These are phyloP conservation scores for Neurospora africana DNA, from an alignment of 495 filamentous ascomycete genomes.

Conservation along the genomic window DNA sequence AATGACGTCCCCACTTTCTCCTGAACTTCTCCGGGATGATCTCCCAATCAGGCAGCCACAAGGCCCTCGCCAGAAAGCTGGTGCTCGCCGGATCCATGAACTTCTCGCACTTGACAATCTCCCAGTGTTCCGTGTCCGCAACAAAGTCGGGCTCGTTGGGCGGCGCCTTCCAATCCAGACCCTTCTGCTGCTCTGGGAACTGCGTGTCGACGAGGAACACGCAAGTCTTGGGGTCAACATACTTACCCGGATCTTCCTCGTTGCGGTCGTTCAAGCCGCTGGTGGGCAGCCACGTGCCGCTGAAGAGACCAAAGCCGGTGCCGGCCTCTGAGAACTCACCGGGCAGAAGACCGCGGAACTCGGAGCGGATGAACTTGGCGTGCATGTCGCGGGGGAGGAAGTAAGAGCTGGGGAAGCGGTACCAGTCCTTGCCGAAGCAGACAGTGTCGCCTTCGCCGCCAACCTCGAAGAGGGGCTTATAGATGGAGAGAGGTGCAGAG, in stretches of 20 bases:
- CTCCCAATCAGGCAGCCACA: constrained; percentile 72
- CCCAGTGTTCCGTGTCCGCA: constrained; percentile 60
- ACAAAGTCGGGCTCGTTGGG: constrained; percentile 67
- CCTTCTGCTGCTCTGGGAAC: constrained; percentile 49
- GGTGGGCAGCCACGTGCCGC: constrained; percentile 71
- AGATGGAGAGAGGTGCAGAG: constrained; percentile 71
- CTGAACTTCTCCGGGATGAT: constrained; percentile 57
- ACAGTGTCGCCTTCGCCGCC: constrained; percentile 53
- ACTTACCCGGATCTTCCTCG: constrained; percentile 76
- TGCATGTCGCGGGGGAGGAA: constrained; percentile 69
- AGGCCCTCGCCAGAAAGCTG: constrained; percentile 57
- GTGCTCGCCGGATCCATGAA: constrained; percentile 79
- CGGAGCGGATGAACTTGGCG: constrained; percentile 80
- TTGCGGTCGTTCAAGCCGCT: constrained; percentile 90
- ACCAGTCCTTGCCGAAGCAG: constrained; percentile 97
- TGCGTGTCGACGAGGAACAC: constrained; percentile 81
- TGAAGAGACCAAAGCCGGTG: constrained; percentile 49
- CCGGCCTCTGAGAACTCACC: constrained; percentile 75
- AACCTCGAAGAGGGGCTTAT: constrained; percentile 41
- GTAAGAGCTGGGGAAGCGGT: constrained; percentile 91
- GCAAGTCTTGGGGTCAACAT: constrained; percentile 66
- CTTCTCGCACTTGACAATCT: constrained; percentile 55
- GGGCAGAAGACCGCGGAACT: constrained; percentile 81
- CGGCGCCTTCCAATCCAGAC: constrained; percentile 18
- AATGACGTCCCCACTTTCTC: constrained; percentile 75